A percentile compares a stretch with the other conserved stretches of the same genome.
phyloP scores from a whole-genome alignment of 345 rosid genomes.

The Syzygium aromaticum region DNA sequence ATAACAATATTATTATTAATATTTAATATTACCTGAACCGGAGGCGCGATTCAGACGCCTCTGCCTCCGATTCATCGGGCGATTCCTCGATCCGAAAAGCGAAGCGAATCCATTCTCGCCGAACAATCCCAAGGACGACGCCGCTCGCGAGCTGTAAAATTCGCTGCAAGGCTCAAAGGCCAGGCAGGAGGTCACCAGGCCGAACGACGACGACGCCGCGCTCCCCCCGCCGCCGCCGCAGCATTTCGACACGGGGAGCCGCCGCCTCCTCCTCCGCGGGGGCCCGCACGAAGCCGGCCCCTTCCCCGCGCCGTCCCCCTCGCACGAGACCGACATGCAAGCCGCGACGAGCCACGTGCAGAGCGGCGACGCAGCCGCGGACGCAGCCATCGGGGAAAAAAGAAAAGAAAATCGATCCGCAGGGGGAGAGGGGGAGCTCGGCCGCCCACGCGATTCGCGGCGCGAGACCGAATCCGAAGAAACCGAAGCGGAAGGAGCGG shows the following conservation, averaged over 20 bases:
- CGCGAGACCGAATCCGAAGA: neutral
- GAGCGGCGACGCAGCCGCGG: conserved; percentile 44
- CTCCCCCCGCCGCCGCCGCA: neutral
- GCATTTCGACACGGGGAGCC: conserved; percentile 24
- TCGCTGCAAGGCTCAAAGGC: conserved; percentile 65
- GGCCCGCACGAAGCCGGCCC: conserved; percentile 9
- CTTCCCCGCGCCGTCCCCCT: conserved; percentile 15
- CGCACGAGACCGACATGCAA: conserved; percentile 66
- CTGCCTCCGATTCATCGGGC: conserved; percentile 29
- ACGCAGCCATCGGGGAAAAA: neutral
- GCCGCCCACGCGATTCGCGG: neutral
- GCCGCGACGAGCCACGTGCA: conserved; percentile 89
- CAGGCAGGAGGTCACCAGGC: conserved; percentile 47
- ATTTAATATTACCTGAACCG: conserved; percentile 24
- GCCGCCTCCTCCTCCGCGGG: conserved; percentile 27
- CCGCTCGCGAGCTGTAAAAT: conserved; percentile 30
- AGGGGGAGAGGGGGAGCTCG: neutral
- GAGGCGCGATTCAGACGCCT: conserved; percentile 26
- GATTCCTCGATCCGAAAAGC: conserved; percentile 35
- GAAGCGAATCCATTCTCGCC: conserved; percentile 14
- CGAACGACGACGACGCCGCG: conserved; percentile 20
- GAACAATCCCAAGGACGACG: conserved; percentile 23
- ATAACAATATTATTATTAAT: neutral
- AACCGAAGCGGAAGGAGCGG: neutral
- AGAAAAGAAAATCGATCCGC: neutral